Evolutionary conservation across 2,329 filamentous ascomycete genomes (phyloP).

Genomic region (Diaporthe capsici): DNA sequence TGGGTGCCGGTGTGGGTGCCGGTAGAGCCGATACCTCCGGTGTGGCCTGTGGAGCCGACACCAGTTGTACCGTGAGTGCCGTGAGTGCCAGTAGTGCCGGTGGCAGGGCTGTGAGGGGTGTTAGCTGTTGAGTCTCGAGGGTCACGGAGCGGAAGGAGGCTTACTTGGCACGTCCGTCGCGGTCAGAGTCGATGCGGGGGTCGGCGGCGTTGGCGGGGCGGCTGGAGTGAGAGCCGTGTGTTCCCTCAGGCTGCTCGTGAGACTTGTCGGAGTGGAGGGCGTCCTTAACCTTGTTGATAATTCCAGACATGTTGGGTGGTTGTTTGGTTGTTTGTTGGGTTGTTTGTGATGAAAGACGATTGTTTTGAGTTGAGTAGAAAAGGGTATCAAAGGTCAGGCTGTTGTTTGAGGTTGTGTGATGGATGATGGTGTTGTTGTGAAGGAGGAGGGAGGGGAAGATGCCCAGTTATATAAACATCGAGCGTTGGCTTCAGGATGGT

Average conservation of each 20-base stretch:
- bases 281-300: slow-evolving; percentile 74
- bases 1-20: slow-evolving; percentile 40
- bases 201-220: slow-evolving; percentile 63
- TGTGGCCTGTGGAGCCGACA: slow-evolving; percentile 46
- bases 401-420: slow-evolving; percentile 6
- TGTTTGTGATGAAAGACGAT: slow-evolving; percentile 40
- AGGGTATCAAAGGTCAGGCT: neutral
- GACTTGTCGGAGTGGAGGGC: slow-evolving; percentile 62
- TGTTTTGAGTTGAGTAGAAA: neutral
- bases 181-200: slow-evolving; percentile 66
- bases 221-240: slow-evolving; percentile 59
- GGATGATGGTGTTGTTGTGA: neutral
- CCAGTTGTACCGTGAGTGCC: neutral
- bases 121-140: slow-evolving; percentile 44
- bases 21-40: slow-evolving; percentile 27
- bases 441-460: neutral
- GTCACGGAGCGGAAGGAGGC: slow-evolving; percentile 39
- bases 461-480: slow-evolving; percentile 15
- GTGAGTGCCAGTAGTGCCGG: slow-evolving; percentile 40
- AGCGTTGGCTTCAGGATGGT: neutral
- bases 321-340: slow-evolving; percentile 37
- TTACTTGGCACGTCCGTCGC: slow-evolving; percentile 53
- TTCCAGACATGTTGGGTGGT: slow-evolving; percentile 65
- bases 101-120: slow-evolving; percentile 40
- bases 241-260: slow-evolving; percentile 47